Conservation (phyloP, 2,329 filamentous ascomycete genomes). For the Alternaria hordeiaustralica region DNA sequence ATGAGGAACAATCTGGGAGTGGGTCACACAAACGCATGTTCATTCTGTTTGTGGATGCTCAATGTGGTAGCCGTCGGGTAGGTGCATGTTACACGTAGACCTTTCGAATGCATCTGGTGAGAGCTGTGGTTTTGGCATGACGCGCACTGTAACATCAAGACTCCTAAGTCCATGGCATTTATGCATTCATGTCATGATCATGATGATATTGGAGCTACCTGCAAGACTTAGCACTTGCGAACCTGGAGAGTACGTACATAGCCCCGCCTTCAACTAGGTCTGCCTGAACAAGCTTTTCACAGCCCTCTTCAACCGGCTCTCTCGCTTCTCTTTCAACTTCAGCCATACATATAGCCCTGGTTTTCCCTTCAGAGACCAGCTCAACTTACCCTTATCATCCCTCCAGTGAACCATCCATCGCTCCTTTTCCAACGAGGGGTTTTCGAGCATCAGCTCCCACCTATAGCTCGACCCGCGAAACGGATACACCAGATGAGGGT, state of each 20-base stretch:
- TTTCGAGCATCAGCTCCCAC: background rate
- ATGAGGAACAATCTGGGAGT: background rate
- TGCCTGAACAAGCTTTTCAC: background rate
- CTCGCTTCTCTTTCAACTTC: background rate
- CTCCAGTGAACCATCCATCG: background rate
- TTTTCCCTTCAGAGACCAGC: background rate
- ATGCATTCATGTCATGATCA: background rate
- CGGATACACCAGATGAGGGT: background rate
- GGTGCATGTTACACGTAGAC: background rate
- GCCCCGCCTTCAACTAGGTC: background rate
- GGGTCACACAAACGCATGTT: background rate
- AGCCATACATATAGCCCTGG: background rate
- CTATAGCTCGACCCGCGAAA: background rate
- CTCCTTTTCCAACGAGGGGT: background rate
- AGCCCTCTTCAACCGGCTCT: background rate
- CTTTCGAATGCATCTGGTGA: background rate
- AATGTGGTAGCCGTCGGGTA: conserved; percentile 1
- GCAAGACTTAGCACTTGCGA: background rate
- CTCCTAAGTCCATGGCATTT: background rate
- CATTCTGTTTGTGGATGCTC: background rate
- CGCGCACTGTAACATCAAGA: background rate
- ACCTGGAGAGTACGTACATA: background rate
- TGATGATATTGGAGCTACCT: background rate
- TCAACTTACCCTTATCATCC: background rate
- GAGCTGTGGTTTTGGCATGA: background rate